These are phyloP conservation scores for Yamagishiella unicocca DNA, from an alignment of 139 green algal species.

Conservation along the genomic window DNA sequence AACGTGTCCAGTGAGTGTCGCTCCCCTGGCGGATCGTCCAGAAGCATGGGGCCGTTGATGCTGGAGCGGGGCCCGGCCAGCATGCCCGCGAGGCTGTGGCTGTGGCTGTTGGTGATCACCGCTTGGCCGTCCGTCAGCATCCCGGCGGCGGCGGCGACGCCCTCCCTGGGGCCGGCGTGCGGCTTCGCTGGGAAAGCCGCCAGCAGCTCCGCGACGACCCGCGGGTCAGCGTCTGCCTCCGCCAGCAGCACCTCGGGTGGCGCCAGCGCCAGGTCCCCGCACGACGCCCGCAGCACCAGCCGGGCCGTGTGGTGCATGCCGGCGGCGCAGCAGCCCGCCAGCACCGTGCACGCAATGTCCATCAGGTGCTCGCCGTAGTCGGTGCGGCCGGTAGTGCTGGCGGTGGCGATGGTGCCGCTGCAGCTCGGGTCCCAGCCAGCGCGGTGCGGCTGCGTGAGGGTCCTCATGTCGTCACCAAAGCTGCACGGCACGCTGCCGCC, in stretches of 20 bases:
- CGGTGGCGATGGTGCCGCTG: neutral
- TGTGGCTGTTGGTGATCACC: neutral
- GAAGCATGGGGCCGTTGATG: neutral
- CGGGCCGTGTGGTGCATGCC: neutral
- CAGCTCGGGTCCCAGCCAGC: too few species aligned
- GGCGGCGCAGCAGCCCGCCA: slow-evolving; percentile 25
- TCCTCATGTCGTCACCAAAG: neutral
- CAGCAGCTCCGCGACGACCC: neutral
- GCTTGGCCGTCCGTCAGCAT: neutral
- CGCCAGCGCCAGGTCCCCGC: neutral
- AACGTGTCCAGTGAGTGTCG: too few species aligned
- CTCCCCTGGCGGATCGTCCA: too few species aligned
- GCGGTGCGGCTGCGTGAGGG: neutral
- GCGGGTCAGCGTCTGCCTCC: slow-evolving; percentile 24
- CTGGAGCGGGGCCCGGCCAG: neutral
- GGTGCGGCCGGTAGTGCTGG: neutral
- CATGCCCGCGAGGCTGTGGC: slow-evolving; percentile 15
- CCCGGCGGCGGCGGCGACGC: neutral
- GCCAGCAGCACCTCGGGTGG: slow-evolving; percentile 38
- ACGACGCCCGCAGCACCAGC: slow-evolving; percentile 13
- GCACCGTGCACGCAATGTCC: slow-evolving; percentile 34
- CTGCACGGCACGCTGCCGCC: neutral
- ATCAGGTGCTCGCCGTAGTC: slow-evolving; percentile 9
- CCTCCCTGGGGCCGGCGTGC: neutral
- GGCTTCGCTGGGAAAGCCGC: neutral